phyloP scores from a whole-genome alignment of 2,329 filamentous ascomycete species.

The Didymella pinodella region DNA sequence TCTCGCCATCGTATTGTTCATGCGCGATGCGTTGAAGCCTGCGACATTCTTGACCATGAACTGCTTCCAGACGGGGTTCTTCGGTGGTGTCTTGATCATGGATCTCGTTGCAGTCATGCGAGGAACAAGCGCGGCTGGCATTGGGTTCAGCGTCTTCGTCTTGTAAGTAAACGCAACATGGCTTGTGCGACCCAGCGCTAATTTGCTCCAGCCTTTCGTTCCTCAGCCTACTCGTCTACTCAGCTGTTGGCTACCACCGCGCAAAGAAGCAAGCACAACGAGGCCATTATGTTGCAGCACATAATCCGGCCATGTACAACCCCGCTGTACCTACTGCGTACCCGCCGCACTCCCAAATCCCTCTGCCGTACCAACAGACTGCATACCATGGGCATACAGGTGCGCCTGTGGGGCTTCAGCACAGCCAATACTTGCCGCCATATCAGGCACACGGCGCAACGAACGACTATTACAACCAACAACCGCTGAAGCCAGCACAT shows the following conservation, averaged over 20 bases:
- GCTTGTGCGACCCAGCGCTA: conserved; percentile 2
- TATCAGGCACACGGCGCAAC: conserved; percentile 30
- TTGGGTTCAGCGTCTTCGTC: conserved; percentile 44
- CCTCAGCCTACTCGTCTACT: conserved; percentile 53
- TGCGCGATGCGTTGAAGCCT: conserved; percentile 44
- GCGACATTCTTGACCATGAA: conserved; percentile 48
- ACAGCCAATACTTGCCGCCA: conserved; percentile 29
- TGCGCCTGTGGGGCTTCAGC: conserved; percentile 26
- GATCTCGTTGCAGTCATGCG: conserved; percentile 40
- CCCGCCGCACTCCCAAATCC: conserved; percentile 27
- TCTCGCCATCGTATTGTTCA: conserved; percentile 46
- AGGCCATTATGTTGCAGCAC: conserved; percentile 45
- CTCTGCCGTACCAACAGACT: conserved; percentile 33
- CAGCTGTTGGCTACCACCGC: conserved; percentile 46
- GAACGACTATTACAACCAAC: conserved; percentile 33
- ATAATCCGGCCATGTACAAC: conserved; percentile 41
- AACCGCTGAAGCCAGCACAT: conserved; percentile 39
- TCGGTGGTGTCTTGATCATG: conserved; percentile 42
- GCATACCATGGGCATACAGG: conserved; percentile 37
- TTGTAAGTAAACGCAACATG: conserved; percentile 42
- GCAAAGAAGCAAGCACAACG: conserved; percentile 46
- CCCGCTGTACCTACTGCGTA: conserved; percentile 31
- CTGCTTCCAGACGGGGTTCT: conserved; percentile 48
- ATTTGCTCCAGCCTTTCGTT: conserved; percentile 42
- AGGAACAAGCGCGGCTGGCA: conserved; percentile 31